Evolutionary conservation across 139 green algal species (phyloP).

Genomic region (Chlamydomonas applanata): DNA sequence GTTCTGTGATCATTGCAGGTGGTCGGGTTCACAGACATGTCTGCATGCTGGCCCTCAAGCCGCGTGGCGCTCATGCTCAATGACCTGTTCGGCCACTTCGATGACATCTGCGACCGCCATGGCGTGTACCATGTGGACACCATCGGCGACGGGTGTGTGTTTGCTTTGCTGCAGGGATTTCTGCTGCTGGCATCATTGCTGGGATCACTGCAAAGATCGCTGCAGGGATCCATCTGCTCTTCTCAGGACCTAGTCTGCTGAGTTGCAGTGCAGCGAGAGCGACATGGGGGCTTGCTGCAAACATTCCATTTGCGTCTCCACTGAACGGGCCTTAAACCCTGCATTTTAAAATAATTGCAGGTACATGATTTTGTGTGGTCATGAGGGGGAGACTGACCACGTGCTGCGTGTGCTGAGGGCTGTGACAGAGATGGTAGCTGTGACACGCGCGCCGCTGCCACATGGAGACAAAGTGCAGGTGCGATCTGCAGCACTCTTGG

Average conservation of each 20-base stretch:
- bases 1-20: no score
- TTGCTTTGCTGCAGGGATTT: background rate
- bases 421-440: slow-evolving; percentile 3
- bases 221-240: background rate
- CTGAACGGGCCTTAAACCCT: background rate
- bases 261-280: no score
- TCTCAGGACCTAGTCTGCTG: no score
- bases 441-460: background rate
- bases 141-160: slow-evolving; percentile 13
- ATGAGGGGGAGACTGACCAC: slow-evolving; percentile 9
- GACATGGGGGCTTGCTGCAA: no score
- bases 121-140: slow-evolving; percentile 16
- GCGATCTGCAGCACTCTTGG: no score
- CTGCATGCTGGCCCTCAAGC: slow-evolving; percentile 5
- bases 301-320: no score
- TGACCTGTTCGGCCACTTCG: slow-evolving; percentile 9
- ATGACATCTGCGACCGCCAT: slow-evolving; percentile 18
- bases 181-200: background rate
- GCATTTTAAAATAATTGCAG: background rate
- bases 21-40: slow-evolving; percentile 9
- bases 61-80: slow-evolving; percentile 12
- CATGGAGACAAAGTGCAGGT: background rate
- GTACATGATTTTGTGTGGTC: slow-evolving; percentile 14
- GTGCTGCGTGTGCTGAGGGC: background rate
- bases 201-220: background rate